Evolutionary conservation across 2,329 filamentous ascomycete species (phyloP).

Genomic region (Penicillium capsulatum): DNA sequence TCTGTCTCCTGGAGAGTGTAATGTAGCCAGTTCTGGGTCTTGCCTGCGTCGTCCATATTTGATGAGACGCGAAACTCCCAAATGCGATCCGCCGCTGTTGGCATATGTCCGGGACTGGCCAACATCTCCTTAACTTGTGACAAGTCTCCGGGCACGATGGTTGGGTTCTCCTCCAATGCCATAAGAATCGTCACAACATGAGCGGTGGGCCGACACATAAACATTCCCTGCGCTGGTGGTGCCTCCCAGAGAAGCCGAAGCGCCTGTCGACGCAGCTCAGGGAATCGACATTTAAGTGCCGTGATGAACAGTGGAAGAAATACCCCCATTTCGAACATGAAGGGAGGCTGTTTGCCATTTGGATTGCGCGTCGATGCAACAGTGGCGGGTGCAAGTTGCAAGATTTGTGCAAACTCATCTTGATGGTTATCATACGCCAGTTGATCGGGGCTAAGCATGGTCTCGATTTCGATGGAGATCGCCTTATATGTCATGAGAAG

Average conservation of each 20-base stretch:
- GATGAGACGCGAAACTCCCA: constrained; percentile 11
- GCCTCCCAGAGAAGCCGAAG: constrained; percentile 11
- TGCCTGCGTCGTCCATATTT: constrained; percentile 4
- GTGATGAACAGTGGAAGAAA: constrained; percentile 21
- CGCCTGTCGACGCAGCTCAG: constrained; percentile 13
- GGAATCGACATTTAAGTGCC: constrained; percentile 14
- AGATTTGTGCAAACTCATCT: constrained; percentile 12
- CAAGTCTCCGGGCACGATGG: not conserved
- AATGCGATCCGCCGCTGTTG: constrained; percentile 6
- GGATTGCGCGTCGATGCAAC: constrained; percentile 9
- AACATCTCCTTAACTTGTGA: constrained; percentile 5
- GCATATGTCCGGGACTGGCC: constrained; percentile 5
- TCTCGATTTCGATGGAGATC: constrained; percentile 15
- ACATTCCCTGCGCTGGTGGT: constrained; percentile 16
- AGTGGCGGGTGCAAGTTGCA: constrained; percentile 9
- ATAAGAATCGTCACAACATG: constrained; percentile 9
- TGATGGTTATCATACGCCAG: constrained; percentile 13
- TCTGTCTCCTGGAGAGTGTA: constrained; percentile 6
- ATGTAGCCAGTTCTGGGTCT: constrained; percentile 8
- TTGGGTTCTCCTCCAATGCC: constrained; percentile 11
- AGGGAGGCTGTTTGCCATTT: constrained; percentile 15
- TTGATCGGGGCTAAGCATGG: constrained; percentile 11
- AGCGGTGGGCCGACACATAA: constrained; percentile 14
- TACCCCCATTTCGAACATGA: constrained; percentile 19
- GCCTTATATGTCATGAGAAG: constrained; percentile 17